Evolutionary conservation across 345 rosid genomes (phyloP).

Genomic region (Moringa oleifera): DNA sequence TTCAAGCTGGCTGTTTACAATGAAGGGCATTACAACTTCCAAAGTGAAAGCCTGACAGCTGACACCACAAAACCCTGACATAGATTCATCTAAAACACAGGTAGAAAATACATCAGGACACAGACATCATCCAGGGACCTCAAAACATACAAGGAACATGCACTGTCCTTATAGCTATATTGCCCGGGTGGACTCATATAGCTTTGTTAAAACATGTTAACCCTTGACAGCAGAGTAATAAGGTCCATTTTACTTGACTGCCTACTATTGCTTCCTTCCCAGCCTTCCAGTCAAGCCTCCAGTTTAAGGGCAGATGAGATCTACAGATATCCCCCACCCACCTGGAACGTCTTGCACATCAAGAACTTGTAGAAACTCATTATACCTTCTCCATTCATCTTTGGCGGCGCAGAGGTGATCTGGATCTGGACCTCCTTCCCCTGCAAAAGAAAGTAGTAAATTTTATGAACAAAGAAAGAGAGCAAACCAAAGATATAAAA

Average conservation of each 20-base stretch:
- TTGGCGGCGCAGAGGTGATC: conserved; percentile 62
- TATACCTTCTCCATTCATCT: conserved; percentile 24
- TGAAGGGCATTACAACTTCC: neutral
- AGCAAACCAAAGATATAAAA: conserved; percentile 10
- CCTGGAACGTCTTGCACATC: neutral
- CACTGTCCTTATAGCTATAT: neutral
- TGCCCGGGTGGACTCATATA: neutral
- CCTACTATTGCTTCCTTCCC: neutral
- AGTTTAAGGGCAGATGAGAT: neutral
- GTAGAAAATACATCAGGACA: neutral
- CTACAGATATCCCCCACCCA: neutral
- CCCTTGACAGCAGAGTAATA: neutral
- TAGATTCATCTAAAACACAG: neutral
- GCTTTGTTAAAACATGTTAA: neutral
- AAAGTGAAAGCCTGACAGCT: neutral
- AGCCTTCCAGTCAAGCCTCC: conserved; percentile 1
- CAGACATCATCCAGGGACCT: neutral
- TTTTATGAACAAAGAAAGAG: conserved; percentile 6
- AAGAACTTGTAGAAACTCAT: neutral
- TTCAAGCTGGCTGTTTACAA: neutral
- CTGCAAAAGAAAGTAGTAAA: conserved; percentile 30
- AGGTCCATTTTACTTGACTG: neutral
- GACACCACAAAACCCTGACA: conserved; percentile 3
- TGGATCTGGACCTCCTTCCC: conserved; percentile 72
- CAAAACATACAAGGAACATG: neutral